Evolutionary conservation across 1,284 basidiomycete species (phyloP), one percentile per base, ranked within the genome.

Genomic region (Cutaneotrichosporon cavernicola): DNA sequence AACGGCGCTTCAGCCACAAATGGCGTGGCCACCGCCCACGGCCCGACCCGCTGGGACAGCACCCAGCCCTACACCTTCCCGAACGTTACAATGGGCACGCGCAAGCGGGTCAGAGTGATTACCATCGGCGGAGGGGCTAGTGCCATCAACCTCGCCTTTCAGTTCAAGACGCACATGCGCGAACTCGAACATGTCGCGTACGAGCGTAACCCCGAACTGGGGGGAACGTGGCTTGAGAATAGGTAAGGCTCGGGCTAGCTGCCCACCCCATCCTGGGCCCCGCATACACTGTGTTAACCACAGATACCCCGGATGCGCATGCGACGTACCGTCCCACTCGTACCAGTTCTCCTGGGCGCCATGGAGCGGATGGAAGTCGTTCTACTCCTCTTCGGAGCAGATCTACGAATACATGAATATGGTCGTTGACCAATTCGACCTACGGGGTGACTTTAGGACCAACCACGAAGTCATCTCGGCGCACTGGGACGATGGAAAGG

Each of bases 291-390:
- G 1, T 13, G 30, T 31, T 53, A 14, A 53, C 31, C 8, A 31
- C 51, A 53, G 51, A 4, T 74, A 74, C 51, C 72, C 73, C 13
- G 73, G 73, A 18, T 69, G 68, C 56, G 61, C 68, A 18, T 73
- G 73, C 61, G 74, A 76, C 56, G 70, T 74, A 38, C 73, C 73
- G 10, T 72, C 72, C 6, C 66, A 72, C 63, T 66, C 70, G 51
- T 75, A 73, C 58, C 67, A 71, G 63, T 72, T 70, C 57, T 65
- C 67, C 21, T 74, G 58, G 57, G 64, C 65, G 40, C 69, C 70
- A 11, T 64, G 70, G 63, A 52, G 72, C 13, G 43, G 62, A 22
- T 69, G 69, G 72, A 36, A 63, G 43, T 65, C 69, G 57, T 70
- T 67, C 64, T 76, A 76, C 68, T 69, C 74, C 11, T 57, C 64